Conservation (phyloP, 768 basidiomycete species). For the Hygrophoropsis aurantiaca region DNA sequence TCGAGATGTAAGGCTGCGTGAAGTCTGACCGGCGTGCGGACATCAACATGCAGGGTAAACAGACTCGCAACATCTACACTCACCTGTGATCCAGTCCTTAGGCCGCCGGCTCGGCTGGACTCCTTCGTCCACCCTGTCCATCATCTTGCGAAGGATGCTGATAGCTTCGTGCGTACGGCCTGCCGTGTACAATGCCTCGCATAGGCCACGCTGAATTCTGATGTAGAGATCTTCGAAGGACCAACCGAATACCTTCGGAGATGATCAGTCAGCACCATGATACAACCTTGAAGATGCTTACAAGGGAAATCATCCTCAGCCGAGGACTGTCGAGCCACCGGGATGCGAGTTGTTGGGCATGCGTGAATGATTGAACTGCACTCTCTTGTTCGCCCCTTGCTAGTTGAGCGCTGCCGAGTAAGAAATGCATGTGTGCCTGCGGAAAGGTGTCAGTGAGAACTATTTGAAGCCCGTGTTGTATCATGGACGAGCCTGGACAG, state of each 20-base stretch:
- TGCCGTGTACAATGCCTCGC: background rate
- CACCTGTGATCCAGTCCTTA: background rate
- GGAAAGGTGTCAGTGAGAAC: background rate
- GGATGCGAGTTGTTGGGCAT: background rate
- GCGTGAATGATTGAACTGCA: background rate
- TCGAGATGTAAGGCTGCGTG: too few relatives aligned
- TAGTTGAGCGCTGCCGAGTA: background rate
- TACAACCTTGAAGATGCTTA: background rate
- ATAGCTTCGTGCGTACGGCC: background rate
- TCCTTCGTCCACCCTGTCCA: too few relatives aligned
- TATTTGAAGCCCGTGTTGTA: background rate
- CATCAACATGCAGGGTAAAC: background rate
- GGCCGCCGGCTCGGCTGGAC: background rate
- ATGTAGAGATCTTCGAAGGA: slow-evolving; percentile 10
- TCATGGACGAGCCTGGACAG: slow-evolving; percentile 3
- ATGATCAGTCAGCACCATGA: background rate
- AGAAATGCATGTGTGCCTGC: too few relatives aligned
- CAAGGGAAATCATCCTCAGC: slow-evolving; percentile 8
- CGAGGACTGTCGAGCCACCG: background rate
- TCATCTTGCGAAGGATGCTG: too few relatives aligned
- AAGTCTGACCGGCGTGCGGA: too few relatives aligned
- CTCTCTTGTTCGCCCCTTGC: background rate
- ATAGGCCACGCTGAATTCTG: background rate
- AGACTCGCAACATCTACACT: background rate
- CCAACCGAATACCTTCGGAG: slow-evolving; percentile 11